phyloP scores from a whole-genome alignment of 1,139 yeast species.

The Yamadazyma sp. region DNA sequence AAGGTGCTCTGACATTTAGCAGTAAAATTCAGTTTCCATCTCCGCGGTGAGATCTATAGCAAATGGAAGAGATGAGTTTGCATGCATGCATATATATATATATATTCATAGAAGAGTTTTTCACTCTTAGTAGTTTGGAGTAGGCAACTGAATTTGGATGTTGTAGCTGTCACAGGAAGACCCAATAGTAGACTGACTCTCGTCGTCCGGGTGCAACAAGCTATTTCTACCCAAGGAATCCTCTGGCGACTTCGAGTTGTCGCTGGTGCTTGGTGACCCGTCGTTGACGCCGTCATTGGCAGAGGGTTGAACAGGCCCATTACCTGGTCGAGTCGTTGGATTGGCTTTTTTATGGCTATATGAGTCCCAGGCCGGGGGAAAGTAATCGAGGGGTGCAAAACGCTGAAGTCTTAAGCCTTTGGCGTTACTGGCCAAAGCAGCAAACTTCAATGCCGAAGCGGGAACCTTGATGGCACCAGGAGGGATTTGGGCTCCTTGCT shows the following conservation, averaged over 20 bases:
- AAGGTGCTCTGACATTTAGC: not conserved
- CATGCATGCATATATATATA: not conserved
- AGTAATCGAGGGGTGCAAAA: not conserved
- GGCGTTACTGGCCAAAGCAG: not conserved
- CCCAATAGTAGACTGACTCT: conserved; percentile 11
- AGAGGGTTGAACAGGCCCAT: too few relatives aligned
- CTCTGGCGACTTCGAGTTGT: conserved; percentile 1
- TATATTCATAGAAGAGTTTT: too few relatives aligned
- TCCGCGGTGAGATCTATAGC: not conserved
- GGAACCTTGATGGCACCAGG: conserved; percentile 2
- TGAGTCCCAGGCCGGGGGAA: too few relatives aligned
- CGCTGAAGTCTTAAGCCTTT: not conserved
- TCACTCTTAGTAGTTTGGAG: not conserved
- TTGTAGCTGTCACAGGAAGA: conserved; percentile 20
- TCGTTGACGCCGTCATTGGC: too few relatives aligned
- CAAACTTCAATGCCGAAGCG: conserved; percentile 2
- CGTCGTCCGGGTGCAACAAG: conserved; percentile 1
- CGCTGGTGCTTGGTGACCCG: too few relatives aligned
- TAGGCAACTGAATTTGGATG: conserved; percentile 23
- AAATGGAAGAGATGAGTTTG: too few relatives aligned
- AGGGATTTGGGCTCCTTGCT: conserved; percentile 23
- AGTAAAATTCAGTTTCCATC: not conserved
- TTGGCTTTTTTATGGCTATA: too few relatives aligned
- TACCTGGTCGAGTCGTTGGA: too few relatives aligned
- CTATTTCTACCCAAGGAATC: not conserved